A percentile compares a stretch with the other conserved stretches of the same genome.
Evolutionary conservation across 345 rosid species (phyloP).

Genomic region (Eucalyptus pauciflora): DNA sequence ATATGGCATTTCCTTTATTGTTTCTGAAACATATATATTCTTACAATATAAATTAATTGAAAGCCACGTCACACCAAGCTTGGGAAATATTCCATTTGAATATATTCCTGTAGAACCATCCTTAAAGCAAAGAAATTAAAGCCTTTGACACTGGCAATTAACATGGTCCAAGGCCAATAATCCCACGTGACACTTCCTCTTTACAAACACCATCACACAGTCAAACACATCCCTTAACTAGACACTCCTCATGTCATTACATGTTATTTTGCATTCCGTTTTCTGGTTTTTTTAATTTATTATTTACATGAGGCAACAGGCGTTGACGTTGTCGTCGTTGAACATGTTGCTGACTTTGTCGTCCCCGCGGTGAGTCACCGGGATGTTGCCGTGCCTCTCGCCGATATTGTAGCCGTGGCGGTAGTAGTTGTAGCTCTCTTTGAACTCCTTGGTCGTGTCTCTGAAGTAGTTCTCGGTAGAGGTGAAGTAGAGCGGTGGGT

Average conservation of each 20-base stretch:
- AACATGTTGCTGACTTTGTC: conserved; percentile 91
- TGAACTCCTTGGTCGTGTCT: conserved; percentile 76
- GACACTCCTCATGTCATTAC: neutral
- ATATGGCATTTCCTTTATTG: neutral
- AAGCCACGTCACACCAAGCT: neutral
- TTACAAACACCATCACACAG: neutral
- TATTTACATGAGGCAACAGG: conserved; percentile 68
- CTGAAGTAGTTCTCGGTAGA: conserved; percentile 41
- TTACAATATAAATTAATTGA: neutral
- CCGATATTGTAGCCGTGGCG: conserved; percentile 68
- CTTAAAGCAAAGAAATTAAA: neutral
- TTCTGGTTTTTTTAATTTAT: neutral
- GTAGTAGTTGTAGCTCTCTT: conserved; percentile 78
- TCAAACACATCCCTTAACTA: conserved; percentile 12
- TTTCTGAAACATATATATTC: neutral
- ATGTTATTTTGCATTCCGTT: neutral
- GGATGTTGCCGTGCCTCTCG: conserved; percentile 61
- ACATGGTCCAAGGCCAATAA: neutral
- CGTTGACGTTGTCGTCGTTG: conserved; percentile 85
- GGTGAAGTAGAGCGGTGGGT: conserved; percentile 81
- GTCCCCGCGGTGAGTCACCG: conserved; percentile 61
- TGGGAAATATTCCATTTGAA: neutral
- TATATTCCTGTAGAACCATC: neutral
- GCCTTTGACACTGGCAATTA: neutral
- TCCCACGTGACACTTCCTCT: neutral